Conservation (phyloP, 441 rosid genomes). For the Dalechampia spathulata region DNA sequence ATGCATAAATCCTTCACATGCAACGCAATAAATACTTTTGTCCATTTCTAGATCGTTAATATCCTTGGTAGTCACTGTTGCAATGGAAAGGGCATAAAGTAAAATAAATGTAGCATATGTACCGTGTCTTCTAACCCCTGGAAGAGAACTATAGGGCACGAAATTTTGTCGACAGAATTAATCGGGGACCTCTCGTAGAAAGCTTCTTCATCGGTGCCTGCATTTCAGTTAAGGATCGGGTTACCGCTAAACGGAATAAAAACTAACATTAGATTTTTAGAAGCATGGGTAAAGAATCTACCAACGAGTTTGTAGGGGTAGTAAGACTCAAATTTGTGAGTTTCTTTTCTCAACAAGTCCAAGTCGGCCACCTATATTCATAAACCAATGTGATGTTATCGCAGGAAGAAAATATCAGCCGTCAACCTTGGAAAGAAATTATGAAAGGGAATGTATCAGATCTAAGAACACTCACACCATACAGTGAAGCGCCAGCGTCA, state of each 20-base stretch:
- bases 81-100: background rate
- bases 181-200: constrained; percentile 73
- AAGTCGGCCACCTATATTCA: constrained; percentile 78
- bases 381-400: constrained; percentile 1
- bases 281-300: constrained; percentile 21
- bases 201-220: constrained; percentile 64
- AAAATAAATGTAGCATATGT: background rate
- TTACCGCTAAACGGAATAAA: constrained; percentile 6
- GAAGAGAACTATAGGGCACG: constrained; percentile 87
- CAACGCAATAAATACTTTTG: background rate
- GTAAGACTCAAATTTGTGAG: constrained; percentile 79
- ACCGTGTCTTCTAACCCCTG: constrained; percentile 97
- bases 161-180: constrained; percentile 67
- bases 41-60: background rate
- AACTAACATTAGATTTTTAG: background rate
- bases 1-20: too few species aligned
- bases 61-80: background rate
- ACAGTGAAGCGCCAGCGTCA: constrained; percentile 87
- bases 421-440: background rate
- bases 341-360: constrained; percentile 63
- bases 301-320: constrained; percentile 87
- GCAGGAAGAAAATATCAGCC: background rate
- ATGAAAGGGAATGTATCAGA: too few species aligned
- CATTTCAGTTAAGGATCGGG: constrained; percentile 16
- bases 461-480: constrained; percentile 52